phyloP scores from a whole-genome alignment of 2,329 filamentous ascomycete genomes.

The Balansia obtecta region DNA sequence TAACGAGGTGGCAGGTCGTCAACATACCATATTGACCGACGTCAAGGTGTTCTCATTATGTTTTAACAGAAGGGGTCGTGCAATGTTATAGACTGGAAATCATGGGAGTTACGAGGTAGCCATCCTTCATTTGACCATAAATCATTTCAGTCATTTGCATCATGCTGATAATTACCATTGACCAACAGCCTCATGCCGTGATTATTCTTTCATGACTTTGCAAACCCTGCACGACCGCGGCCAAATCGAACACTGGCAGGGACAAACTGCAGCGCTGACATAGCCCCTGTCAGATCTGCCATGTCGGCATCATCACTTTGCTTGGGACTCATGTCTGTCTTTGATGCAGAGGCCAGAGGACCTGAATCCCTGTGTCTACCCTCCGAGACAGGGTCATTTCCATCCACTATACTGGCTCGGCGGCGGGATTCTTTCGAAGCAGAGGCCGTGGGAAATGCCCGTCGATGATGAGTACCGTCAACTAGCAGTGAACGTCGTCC shows the following conservation, averaged over 20 bases:
- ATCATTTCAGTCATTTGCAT: slow-evolving; percentile 16
- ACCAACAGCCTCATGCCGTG: slow-evolving; percentile 11
- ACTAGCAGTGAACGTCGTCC: slow-evolving; percentile 66
- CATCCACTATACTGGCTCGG: slow-evolving; percentile 20
- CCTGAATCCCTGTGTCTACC: slow-evolving; percentile 9
- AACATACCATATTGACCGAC: slow-evolving; percentile 1
- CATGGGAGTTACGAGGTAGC: slow-evolving; percentile 20
- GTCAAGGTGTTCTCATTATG: slow-evolving; percentile 9
- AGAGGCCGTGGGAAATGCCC: slow-evolving; percentile 32
- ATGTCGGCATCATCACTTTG: slow-evolving; percentile 37
- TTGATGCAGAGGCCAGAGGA: slow-evolving; percentile 8
- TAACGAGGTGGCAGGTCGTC: neutral
- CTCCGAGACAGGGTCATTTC: slow-evolving; percentile 4
- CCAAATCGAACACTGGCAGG: slow-evolving; percentile 57
- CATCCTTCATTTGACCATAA: slow-evolving; percentile 20
- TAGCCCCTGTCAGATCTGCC: slow-evolving; percentile 50
- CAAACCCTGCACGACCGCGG: slow-evolving; percentile 40
- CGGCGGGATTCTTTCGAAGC: slow-evolving; percentile 21
- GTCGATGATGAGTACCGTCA: slow-evolving; percentile 36
- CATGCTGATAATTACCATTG: slow-evolving; percentile 19
- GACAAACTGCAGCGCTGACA: slow-evolving; percentile 62
- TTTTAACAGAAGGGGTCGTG: neutral
- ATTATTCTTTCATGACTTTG: slow-evolving; percentile 26
- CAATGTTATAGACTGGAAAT: neutral
- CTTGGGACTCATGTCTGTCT: slow-evolving; percentile 9